Conservation (phyloP, 306 rosid genomes). For the Oemleria cerasiformis region DNA sequence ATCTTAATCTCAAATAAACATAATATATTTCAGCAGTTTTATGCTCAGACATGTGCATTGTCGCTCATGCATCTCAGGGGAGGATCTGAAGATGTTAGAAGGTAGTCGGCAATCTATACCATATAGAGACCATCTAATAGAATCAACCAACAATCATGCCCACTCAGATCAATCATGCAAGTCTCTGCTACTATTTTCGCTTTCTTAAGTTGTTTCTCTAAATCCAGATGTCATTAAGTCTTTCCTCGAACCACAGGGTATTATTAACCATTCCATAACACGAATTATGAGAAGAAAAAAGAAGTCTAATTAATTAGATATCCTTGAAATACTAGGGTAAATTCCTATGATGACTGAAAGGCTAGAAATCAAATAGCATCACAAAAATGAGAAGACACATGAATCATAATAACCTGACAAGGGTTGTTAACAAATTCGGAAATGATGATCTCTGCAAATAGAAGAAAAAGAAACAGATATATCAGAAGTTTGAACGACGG, state of each 20-base stretch:
- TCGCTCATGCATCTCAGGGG: neutral
- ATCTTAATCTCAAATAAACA: neutral
- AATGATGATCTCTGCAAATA: slow-evolving; percentile 58
- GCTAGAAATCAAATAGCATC: slow-evolving; percentile 6
- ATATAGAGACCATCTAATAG: neutral
- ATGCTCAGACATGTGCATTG: neutral
- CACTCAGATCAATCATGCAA: neutral
- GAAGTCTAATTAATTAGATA: neutral
- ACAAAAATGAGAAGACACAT: slow-evolving; percentile 13
- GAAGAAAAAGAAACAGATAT: slow-evolving; percentile 17
- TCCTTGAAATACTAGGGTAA: neutral
- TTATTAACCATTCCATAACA: neutral
- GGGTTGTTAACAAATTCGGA: slow-evolving; percentile 40
- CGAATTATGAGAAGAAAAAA: neutral
- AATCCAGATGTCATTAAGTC: neutral
- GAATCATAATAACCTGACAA: slow-evolving; percentile 65
- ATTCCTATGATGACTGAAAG: neutral
- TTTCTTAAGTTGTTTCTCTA: neutral
- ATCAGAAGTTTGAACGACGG: slow-evolving; percentile 28
- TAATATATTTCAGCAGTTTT: neutral
- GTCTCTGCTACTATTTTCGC: neutral
- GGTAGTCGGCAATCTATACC: neutral
- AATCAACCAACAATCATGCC: neutral
- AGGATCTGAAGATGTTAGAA: neutral
- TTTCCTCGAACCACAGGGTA: neutral